phyloP scores from a whole-genome alignment of 148 eudicot genomes.

The Rhododendron vialii region DNA sequence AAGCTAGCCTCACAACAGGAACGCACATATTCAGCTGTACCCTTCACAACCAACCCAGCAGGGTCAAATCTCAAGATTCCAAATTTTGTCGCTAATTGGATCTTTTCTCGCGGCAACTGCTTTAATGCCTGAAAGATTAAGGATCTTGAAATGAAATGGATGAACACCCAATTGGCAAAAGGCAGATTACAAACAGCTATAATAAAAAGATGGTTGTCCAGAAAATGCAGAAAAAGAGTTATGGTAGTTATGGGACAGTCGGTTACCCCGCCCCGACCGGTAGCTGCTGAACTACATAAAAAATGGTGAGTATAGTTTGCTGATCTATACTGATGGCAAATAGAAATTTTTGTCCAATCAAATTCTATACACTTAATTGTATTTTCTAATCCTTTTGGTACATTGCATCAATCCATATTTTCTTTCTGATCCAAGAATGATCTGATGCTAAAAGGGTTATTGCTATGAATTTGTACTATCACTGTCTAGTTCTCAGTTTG shows the following conservation, averaged over 20 bases:
- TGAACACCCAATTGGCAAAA: neutral
- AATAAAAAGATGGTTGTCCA: neutral
- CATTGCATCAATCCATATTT: neutral
- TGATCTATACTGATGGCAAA: neutral
- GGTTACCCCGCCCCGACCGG: neutral
- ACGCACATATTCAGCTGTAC: slow-evolving; percentile 54
- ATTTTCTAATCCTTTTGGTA: neutral
- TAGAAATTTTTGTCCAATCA: neutral
- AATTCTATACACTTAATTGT: neutral
- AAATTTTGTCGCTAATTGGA: slow-evolving; percentile 79
- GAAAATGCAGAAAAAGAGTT: neutral
- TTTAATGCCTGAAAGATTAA: slow-evolving; percentile 53
- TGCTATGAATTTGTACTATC: neutral
- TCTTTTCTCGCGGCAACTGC: slow-evolving; percentile 66
- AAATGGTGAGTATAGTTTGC: neutral
- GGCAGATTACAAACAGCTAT: neutral
- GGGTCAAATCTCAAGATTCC: slow-evolving; percentile 40
- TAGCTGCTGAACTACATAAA: neutral
- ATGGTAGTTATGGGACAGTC: neutral
- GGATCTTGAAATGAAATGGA: slow-evolving; percentile 1
- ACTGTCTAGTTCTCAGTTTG: neutral
- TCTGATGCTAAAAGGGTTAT: neutral
- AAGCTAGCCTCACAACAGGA: slow-evolving; percentile 74
- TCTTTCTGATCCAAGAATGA: neutral
- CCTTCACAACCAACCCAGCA: slow-evolving; percentile 36